Base-by-base conservation (phyloP, 2,329 filamentous ascomycete species). In the Paraphoma sp. region DNA sequence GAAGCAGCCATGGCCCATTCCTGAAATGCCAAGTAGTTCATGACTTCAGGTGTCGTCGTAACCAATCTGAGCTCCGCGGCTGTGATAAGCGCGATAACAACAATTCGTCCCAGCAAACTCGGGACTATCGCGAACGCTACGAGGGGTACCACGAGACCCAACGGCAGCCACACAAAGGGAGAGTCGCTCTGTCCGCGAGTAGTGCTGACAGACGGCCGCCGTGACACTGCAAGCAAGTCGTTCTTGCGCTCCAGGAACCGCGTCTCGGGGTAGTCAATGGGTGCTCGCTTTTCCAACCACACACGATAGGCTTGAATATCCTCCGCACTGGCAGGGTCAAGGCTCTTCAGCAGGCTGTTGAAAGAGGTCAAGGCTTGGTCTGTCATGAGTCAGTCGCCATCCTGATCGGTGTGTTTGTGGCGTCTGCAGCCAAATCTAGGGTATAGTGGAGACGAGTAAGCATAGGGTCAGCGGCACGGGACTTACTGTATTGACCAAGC, bases 401-500 rank as follows among this genome's bases (percentile, higher is more conserved):
- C 29, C 16, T 52, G 41, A 56, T 50, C 53, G 54, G 51, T 54
- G 29, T 23, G n/a, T 28, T n/a, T 49, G 42, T 30, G 43, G 43
- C 7, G 43, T 45, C 8, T 23, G 36, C 12, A 28, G 12, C 41
- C 40, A 44, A n/a, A 30, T 17, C 16, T 12, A 41, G 23, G 28
- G 48, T 44, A 38, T 29, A 55, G 42, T 52, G 42, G 33, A n/a
- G 45, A 36, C 42, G 53, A 47, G 8, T 42, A 16, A 42, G 40
- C 16, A n/a, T 16, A 42, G 40, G 3, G 33, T 23, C n/a, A 50
- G 17, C 17, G 50, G 44, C 23, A 48, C 14, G 23, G 14, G 14
- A 53, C 59, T 73, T 76, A 89, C 87, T 88, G 70, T 91, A 92
- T 67, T 90, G 87, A 31, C 83, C 82, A 8, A 90, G 75, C 70